Conservation (phyloP, 192 early-diverging fungal genomes). For the Martensiomyces pterosporus region DNA sequence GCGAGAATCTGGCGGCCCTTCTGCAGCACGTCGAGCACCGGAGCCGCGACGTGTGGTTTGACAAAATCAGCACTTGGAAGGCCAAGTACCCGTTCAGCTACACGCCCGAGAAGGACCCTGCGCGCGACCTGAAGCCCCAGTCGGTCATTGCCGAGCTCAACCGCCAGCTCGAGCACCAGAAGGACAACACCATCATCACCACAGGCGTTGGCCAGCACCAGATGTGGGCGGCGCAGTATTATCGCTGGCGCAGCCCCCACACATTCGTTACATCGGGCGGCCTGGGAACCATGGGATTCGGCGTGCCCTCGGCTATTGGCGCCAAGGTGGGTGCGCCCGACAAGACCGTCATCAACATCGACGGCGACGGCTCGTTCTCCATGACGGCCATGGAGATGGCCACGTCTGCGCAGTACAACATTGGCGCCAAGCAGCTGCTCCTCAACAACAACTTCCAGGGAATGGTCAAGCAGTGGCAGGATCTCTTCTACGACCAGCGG, state of each 20-base stretch:
- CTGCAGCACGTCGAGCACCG: slow-evolving; percentile 71
- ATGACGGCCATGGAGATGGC: slow-evolving; percentile 99
- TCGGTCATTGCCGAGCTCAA: slow-evolving; percentile 91
- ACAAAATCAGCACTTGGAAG: slow-evolving; percentile 83
- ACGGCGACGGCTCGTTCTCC: slow-evolving; percentile 97
- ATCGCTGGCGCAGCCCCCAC: slow-evolving; percentile 86
- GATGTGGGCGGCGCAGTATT: slow-evolving; percentile 99
- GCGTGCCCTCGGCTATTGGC: slow-evolving; percentile 93
- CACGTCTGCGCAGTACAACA: slow-evolving; percentile 96
- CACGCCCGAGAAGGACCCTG: slow-evolving; percentile 55
- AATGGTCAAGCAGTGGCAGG: slow-evolving; percentile 93
- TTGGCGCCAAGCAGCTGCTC: slow-evolving; percentile 93
- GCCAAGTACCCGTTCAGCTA: slow-evolving; percentile 87
- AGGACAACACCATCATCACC: slow-evolving; percentile 90
- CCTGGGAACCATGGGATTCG: slow-evolving; percentile 98
- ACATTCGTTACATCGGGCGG: slow-evolving; percentile 93
- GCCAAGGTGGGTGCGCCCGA: slow-evolving; percentile 93
- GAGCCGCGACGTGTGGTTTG: slow-evolving; percentile 81
- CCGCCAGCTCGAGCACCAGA: slow-evolving; percentile 71
- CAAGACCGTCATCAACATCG: slow-evolving; percentile 95
- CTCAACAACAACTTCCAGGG: slow-evolving; percentile 99
- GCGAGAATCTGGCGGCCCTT: slow-evolving; percentile 76
- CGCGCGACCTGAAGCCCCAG: slow-evolving; percentile 83
- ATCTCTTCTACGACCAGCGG: slow-evolving; percentile 96
- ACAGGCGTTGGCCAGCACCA: slow-evolving; percentile 99